Evolutionary conservation across 1,284 basidiomycete genomes (phyloP), one percentile per base, ranked within the genome.

Genomic region (Pterulicium gracile): DNA sequence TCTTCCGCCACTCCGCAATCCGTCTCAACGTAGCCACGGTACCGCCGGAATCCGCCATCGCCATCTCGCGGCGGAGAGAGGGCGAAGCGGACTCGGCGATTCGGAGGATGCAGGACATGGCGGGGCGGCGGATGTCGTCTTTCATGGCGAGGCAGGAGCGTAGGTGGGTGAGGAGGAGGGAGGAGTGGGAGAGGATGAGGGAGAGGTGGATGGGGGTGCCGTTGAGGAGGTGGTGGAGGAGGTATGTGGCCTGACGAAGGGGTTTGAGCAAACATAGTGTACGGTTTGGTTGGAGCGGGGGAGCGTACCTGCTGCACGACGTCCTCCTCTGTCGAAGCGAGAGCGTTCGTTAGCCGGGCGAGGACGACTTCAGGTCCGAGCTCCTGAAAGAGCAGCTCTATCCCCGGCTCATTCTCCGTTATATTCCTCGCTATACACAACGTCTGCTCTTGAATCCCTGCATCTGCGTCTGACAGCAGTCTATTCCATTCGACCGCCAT

Each of bases 201-300:
- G 64, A 62, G 47, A 77, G 75, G 40, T 72, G 68, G 17, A 63
- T 57, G 0, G 64, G 55, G 1, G 62, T 58, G 20, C 77, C 77
- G 55, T 86, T 86, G 18, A 76, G 67, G 17, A 88, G 63, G 58
- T 87, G 85, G 0, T 75, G 77, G 0, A 85, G 66, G 2, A 75
- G 62, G 53, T 67, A 74, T 0, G 77, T 69, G 0, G 77, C 74
- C 73, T 83, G 54, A 13, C n/a, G n/a, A 49, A 41, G 17, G 35
- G 17, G 3, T 23, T 18, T 7, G 44, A 36, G 24, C 23, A 48
- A 12, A 32, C 19, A 10, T 32, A 23, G 1, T 42, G 23, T 41
- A 46, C 7, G 18, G 42, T 15, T 13, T 34, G 45, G 4, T 24
- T 20, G 39, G 3, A 44, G 42, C 15, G 13, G 19, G 27, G 13